These are phyloP conservation scores for Grigorovia humatica DNA, from an alignment of 805 yeast genomes.

Conservation along the genomic window DNA sequence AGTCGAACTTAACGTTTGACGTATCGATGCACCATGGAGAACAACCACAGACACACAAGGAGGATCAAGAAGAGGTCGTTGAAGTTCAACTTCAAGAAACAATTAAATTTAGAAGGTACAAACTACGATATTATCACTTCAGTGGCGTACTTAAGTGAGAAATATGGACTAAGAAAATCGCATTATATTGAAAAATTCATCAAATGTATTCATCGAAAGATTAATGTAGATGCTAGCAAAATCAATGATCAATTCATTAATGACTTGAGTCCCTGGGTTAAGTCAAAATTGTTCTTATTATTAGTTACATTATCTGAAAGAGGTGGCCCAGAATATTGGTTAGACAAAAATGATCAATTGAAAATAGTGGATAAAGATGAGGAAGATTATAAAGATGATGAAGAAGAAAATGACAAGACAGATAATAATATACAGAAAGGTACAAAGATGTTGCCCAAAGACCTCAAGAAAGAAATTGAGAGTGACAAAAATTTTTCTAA, in stretches of 20 bases:
- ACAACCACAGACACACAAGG: background rate
- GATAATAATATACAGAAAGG: background rate
- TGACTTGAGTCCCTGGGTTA: conserved; percentile 21
- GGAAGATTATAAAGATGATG: background rate
- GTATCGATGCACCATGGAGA: background rate
- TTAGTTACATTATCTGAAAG: conserved; percentile 24
- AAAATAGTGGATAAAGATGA: conserved; percentile 1
- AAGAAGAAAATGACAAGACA: background rate
- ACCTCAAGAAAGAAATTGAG: background rate
- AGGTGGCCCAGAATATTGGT: conserved; percentile 31
- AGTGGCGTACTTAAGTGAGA: conserved; percentile 23
- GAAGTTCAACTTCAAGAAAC: conserved; percentile 14
- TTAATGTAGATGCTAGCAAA: conserved; percentile 21
- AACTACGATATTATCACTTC: conserved; percentile 25
- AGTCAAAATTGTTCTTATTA: conserved; percentile 22
- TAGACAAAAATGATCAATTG: conserved; percentile 18
- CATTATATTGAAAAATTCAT: conserved; percentile 24
- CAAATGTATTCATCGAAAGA: conserved; percentile 24
- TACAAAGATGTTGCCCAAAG: background rate
- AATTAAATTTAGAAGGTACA: conserved; percentile 19
- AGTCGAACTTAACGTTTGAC: background rate
- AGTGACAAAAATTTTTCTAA: background rate
- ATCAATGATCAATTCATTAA: conserved; percentile 17
- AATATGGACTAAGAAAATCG: conserved; percentile 24
- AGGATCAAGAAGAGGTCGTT: conserved; percentile 6